phyloP scores from a whole-genome alignment of 2,329 filamentous ascomycete species.

The Sporothrix schenckii region DNA sequence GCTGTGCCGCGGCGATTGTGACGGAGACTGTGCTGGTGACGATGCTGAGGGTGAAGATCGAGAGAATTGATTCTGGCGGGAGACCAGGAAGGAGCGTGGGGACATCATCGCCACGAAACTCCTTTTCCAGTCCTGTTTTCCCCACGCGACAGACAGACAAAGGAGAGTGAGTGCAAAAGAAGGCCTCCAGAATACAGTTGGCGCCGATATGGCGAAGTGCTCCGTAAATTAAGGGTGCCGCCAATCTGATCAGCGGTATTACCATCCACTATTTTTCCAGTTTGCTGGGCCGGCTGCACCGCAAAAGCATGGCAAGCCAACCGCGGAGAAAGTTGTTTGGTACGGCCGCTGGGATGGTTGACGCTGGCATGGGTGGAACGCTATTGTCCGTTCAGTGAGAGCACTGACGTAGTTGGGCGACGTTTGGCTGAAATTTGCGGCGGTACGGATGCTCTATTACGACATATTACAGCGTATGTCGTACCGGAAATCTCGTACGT shows the following conservation, averaged over 20 bases:
- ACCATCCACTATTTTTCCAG: background rate
- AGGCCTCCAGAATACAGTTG: background rate
- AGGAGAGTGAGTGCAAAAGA: slow-evolving; percentile 4
- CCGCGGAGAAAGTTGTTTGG: slow-evolving; percentile 7
- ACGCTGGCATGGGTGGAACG: slow-evolving; percentile 14
- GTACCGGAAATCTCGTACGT: slow-evolving; percentile 38
- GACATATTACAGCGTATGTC: background rate
- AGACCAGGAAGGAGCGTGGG: slow-evolving; percentile 47
- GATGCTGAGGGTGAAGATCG: slow-evolving; percentile 36
- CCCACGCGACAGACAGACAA: slow-evolving; percentile 17
- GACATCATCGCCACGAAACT: slow-evolving; percentile 43
- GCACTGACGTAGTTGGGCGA: slow-evolving; percentile 27
- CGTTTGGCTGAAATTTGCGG: slow-evolving; percentile 26
- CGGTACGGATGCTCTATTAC: background rate
- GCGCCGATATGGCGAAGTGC: slow-evolving; percentile 9
- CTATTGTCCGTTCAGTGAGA: slow-evolving; percentile 3
- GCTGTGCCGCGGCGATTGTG: slow-evolving; percentile 13
- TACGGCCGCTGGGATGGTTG: background rate
- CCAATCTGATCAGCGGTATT: slow-evolving; percentile 22
- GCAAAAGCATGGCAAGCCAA: slow-evolving; percentile 27
- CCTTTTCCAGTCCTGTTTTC: slow-evolving; percentile 9
- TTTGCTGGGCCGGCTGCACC: slow-evolving; percentile 26
- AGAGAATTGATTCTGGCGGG: slow-evolving; percentile 40
- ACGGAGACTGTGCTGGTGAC: slow-evolving; percentile 30
- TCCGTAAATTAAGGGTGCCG: slow-evolving; percentile 27